phyloP scores from a whole-genome alignment of 2,329 filamentous ascomycete genomes.

The Verticillium tricorpus region DNA sequence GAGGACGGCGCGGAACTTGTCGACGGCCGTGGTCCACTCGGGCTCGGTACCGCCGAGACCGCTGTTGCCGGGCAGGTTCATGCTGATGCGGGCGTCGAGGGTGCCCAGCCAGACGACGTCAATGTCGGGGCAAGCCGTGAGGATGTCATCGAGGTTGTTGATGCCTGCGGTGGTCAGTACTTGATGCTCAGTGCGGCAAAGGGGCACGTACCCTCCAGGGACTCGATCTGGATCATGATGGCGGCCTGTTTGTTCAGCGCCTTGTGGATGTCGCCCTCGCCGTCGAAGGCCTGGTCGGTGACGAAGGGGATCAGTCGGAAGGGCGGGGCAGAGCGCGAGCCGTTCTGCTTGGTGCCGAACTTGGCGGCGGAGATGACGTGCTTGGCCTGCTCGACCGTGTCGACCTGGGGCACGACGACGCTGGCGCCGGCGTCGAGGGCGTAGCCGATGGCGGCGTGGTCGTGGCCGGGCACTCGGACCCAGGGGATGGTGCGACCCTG shows the following conservation, averaged over 20 bases:
- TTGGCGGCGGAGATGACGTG: conserved; percentile 38
- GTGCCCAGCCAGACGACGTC: conserved; percentile 42
- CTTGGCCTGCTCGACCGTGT: conserved; percentile 40
- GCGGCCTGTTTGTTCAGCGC: conserved; percentile 42
- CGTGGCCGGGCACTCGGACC: conserved; percentile 40
- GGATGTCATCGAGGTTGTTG: conserved; percentile 43
- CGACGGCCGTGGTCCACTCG: conserved; percentile 34
- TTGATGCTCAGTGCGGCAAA: background rate
- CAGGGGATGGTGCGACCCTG: conserved; percentile 39
- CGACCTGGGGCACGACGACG: conserved; percentile 41
- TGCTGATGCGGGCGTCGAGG: conserved; percentile 38
- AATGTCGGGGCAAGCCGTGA: conserved; percentile 39
- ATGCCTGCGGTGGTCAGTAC: conserved; percentile 21
- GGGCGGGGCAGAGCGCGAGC: conserved; percentile 40
- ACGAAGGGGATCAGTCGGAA: conserved; percentile 34
- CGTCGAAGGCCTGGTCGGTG: conserved; percentile 29
- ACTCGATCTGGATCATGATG: conserved; percentile 44
- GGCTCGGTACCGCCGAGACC: conserved; percentile 27
- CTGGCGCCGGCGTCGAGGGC: conserved; percentile 45
- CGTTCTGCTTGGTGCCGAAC: conserved; percentile 33
- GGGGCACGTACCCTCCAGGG: conserved; percentile 20
- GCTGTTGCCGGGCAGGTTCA: conserved; percentile 33
- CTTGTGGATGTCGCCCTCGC: conserved; percentile 27
- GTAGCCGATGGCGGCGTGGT: conserved; percentile 40
- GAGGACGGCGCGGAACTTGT: conserved; percentile 30